Evolutionary conservation across 1,284 basidiomycete genomes (phyloP).

Genomic region (Trichosporon sp.): DNA sequence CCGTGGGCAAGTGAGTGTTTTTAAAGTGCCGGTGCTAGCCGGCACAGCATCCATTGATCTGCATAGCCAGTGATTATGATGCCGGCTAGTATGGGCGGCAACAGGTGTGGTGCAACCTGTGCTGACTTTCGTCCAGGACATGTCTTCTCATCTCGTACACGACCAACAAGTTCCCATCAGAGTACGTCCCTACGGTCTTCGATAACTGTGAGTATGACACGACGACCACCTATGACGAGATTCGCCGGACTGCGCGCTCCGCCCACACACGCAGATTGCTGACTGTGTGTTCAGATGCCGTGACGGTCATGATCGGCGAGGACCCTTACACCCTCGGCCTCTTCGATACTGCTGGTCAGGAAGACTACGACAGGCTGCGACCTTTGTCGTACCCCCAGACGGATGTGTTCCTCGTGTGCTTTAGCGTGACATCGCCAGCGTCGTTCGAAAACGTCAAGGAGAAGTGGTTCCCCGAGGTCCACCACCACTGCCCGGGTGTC

Average conservation of each 20-base stretch:
- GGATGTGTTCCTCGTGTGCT: conserved; percentile 99
- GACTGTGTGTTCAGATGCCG: conserved; percentile 70
- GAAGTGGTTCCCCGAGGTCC: conserved; percentile 99
- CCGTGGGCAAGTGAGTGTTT: conserved; percentile 77
- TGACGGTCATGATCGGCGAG: conserved; percentile 99
- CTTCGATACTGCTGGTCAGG: conserved; percentile 98
- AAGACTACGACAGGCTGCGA: conserved; percentile 98
- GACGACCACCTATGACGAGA: not conserved
- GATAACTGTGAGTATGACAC: conserved; percentile 50
- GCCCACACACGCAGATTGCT: not conserved
- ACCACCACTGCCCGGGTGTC: conserved; percentile 99
- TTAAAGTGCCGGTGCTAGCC: not conserved
- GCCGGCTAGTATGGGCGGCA: not conserved
- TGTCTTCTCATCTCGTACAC: conserved; percentile 99
- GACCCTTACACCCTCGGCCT: conserved; percentile 97
- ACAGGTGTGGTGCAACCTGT: not conserved
- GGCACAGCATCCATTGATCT: not conserved
- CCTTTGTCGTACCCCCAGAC: conserved; percentile 99
- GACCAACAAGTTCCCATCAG: conserved; percentile 96
- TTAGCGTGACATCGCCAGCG: conserved; percentile 95
- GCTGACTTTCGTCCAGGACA: conserved; percentile 58
- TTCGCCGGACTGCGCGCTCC: no score
- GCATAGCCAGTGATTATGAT: not conserved
- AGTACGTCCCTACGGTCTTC: conserved; percentile 93
- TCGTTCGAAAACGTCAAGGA: conserved; percentile 99